Evolutionary conservation across 2,329 filamentous ascomycete species (phyloP).

Genomic region (Aspergillaceae sp.): DNA sequence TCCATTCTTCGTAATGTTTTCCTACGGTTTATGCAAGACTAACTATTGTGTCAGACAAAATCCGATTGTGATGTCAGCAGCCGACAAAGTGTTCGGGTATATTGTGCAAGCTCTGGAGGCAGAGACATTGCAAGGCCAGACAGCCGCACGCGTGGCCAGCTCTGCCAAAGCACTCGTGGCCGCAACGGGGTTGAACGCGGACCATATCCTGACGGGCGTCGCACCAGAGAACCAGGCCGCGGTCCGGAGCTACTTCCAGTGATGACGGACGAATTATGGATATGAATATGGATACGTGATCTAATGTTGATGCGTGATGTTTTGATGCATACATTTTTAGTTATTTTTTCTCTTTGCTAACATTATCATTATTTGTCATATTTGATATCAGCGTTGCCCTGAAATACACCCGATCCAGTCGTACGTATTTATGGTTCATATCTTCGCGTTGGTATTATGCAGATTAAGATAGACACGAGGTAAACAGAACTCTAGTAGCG

Average conservation of each 20-base stretch:
- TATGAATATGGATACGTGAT: conserved; percentile 3
- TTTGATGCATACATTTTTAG: neutral
- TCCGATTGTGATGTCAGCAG: conserved; percentile 66
- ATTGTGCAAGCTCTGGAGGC: conserved; percentile 85
- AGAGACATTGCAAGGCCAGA: conserved; percentile 79
- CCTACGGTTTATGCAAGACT: neutral
- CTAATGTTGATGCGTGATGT: conserved; percentile 1
- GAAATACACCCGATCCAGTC: conserved; percentile 1
- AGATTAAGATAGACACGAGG: no score
- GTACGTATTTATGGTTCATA: neutral
- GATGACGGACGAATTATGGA: conserved; percentile 14
- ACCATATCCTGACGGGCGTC: conserved; percentile 65
- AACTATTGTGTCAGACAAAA: conserved; percentile 57
- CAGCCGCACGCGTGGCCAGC: conserved; percentile 64
- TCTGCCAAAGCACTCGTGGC: conserved; percentile 71
- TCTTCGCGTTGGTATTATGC: neutral
- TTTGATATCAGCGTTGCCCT: conserved; percentile 12
- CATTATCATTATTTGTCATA: neutral
- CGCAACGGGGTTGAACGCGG: conserved; percentile 64
- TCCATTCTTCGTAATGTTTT: neutral
- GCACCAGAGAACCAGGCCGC: conserved; percentile 70
- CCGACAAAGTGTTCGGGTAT: conserved; percentile 71
- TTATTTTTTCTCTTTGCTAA: neutral
- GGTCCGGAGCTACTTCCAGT: conserved; percentile 71
- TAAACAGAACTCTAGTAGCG: neutral